phyloP scores from a whole-genome alignment of 441 rosid genomes.

The Adansonia madagascariensis region DNA sequence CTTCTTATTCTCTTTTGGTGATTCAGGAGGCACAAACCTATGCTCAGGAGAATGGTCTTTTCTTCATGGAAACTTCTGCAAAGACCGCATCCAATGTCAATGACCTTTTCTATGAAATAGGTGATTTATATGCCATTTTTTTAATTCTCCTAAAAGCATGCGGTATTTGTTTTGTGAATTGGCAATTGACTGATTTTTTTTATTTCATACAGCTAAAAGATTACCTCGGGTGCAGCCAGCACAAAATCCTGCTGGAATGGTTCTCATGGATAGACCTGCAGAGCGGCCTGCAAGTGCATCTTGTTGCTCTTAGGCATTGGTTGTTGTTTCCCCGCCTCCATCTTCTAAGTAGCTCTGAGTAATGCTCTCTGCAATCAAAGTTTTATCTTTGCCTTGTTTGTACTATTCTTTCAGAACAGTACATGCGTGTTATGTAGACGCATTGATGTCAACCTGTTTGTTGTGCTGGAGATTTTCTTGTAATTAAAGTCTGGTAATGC shows the following conservation, averaged over 20 bases:
- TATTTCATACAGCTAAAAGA: slow-evolving; percentile 62
- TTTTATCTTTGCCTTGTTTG: slow-evolving; percentile 19
- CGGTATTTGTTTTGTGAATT: not conserved
- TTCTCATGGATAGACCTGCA: slow-evolving; percentile 77
- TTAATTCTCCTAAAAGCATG: slow-evolving; percentile 12
- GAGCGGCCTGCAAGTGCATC: slow-evolving; percentile 73
- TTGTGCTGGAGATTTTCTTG: slow-evolving; percentile 29
- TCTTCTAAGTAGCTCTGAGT: slow-evolving; percentile 33
- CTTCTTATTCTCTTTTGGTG: slow-evolving; percentile 13
- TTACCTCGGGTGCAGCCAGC: slow-evolving; percentile 87
- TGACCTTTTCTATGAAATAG: slow-evolving; percentile 89
- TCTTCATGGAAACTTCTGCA: slow-evolving; percentile 97
- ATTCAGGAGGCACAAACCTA: slow-evolving; percentile 84
- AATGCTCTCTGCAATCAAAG: slow-evolving; percentile 24
- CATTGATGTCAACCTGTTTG: slow-evolving; percentile 29
- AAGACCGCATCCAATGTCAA: slow-evolving; percentile 90
- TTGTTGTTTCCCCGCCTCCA: slow-evolving; percentile 22
- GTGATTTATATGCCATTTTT: slow-evolving; percentile 33
- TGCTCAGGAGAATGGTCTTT: slow-evolving; percentile 85
- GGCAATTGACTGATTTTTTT: not conserved
- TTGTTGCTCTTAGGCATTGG: slow-evolving; percentile 61
- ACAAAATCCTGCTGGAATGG: slow-evolving; percentile 86
- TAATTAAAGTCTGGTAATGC: slow-evolving; percentile 24
- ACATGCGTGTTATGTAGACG: slow-evolving; percentile 25
- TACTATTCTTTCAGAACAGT: slow-evolving; percentile 36